Evolutionary conservation across 148 eudicot species (phyloP), one percentile per base, ranked within the genome.

Genomic region (Cornus florida): DNA sequence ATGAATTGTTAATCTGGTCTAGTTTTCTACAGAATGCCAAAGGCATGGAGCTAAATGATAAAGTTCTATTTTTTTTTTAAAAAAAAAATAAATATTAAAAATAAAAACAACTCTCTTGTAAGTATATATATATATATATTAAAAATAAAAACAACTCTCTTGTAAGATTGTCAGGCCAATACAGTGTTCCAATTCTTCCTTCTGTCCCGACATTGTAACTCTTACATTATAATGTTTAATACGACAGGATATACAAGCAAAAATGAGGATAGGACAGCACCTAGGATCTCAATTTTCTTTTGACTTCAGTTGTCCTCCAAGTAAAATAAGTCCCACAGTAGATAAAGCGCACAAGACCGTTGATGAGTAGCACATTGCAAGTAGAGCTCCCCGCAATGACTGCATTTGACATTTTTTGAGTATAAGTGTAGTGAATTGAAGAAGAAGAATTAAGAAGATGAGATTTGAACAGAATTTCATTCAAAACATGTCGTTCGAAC

Each of bases 351-450:
- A 96, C 83, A 96, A 82, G 53, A 88, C 12, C 1, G 99, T 82
- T 8, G 95, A 93, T 71, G 88, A 20, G 70, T 93, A 95, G 84
- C 75, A 91, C 8, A 86, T 23, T 24, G 83, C 87, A 46, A 95
- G 91, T 48, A 93, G 83, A 68, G 89, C 79, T 83, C 88, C 93
- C 62, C 98, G 87, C 78, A 96, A 79, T 23, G 99, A 93, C 99
- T 96, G 95, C 91, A 91, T 70, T 62, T 24, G 35, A 46, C 5
- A 39, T 20, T 65, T 69, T 43, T 9, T 39, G 5, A 72, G 70
- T 38, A 56, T 77, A 10, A 80, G 35, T 70, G 48, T 32, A 31
- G 43, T 50, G 12, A 22, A 46, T 14, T 20, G 19, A 12, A 75
- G 0, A 43, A 77, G 39, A 38, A 75, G n/a, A n/a, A n/a, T n/a